Base-by-base conservation (phyloP, 1,284 basidiomycete genomes). In the Irpex rosettiformis region DNA sequence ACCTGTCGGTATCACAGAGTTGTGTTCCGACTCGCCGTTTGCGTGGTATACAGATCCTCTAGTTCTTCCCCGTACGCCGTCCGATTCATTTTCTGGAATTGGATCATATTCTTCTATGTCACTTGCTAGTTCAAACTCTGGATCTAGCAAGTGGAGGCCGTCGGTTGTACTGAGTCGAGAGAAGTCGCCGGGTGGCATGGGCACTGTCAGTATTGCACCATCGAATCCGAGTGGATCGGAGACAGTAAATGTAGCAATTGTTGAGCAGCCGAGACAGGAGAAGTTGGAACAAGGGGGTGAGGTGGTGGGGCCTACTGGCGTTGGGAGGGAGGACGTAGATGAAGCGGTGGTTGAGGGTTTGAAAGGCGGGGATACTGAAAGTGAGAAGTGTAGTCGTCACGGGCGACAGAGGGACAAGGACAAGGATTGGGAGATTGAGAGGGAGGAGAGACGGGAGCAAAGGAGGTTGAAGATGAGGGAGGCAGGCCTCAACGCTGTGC, bases 1-100 rank as follows among this genome's bases (percentile, higher is more conserved):
- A 22, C 16, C 29, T 25, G n/a, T 67, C 48, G 70, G 69, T 57
- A 45, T 71, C 37, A 68, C 70, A 4, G 67, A 71, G 59, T 61
- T 71, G 8, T 69, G 64, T 52, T 63, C 62, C n/a, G 42, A 45
- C 6, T 67, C 66, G 6, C 63, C 66, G 13, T 58, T 59, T 37
- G 63, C 62, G 10, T 71, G 70, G 70, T 47, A 62, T 18, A 47
- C 66, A 1, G 58, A 63, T 25, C 52, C 62, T 27, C 64, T 65
- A 28, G 11, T 45, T 59, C 30, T 65, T 66, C 58, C 58, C 45
- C 55, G n/a, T n/a, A n/a, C 62, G 53, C 4, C 63, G 58, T 16
- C 59, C 60, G 18, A 61, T 61, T 53, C 61, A 61, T 11, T 56
- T 1, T 52, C 61, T 4, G 57, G 58, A 6, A 29, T 58, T 16